Conservation (phyloP, 2,329 filamentous ascomycete species). For the Fusarium sulawesiense region DNA sequence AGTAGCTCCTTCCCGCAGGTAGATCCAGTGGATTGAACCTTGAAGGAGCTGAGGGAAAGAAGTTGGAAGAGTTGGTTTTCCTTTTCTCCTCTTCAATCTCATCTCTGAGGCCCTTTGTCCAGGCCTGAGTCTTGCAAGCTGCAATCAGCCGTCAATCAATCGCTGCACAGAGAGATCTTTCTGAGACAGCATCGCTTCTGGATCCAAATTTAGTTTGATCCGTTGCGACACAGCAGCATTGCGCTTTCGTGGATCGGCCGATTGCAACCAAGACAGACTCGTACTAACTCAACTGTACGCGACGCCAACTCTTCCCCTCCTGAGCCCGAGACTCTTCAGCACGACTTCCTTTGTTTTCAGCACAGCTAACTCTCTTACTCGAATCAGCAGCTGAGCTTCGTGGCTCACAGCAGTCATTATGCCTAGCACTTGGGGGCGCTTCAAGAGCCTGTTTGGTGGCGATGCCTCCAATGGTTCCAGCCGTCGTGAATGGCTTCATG, state of each 20-base stretch:
- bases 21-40: conserved; percentile 29
- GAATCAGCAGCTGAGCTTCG: not conserved
- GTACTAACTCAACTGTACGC: conserved; percentile 2
- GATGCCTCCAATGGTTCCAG: conserved; percentile 34
- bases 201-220: conserved; percentile 21
- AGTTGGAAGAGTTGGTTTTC: conserved; percentile 22
- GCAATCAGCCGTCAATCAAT: conserved; percentile 39
- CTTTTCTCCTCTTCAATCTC: not conserved
- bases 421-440: conserved; percentile 45
- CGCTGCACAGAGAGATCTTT: conserved; percentile 27
- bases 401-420: conserved; percentile 31
- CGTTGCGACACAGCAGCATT: conserved; percentile 32
- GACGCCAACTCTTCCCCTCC: conserved; percentile 2
- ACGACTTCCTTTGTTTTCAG: not conserved
- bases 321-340: not conserved
- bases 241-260: conserved; percentile 6
- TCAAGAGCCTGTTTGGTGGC: conserved; percentile 48
- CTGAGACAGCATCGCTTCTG: conserved; percentile 35
- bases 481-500: conserved; percentile 54
- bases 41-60: conserved; percentile 23
- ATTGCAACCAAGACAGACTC: conserved; percentile 2
- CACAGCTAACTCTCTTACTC: not conserved
- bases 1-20: conserved; percentile 31
- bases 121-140: conserved; percentile 25
- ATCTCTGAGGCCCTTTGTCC: not conserved